phyloP scores from a whole-genome alignment of 192 early-diverging fungal genomes.

The Linnemannia schmuckeri region DNA sequence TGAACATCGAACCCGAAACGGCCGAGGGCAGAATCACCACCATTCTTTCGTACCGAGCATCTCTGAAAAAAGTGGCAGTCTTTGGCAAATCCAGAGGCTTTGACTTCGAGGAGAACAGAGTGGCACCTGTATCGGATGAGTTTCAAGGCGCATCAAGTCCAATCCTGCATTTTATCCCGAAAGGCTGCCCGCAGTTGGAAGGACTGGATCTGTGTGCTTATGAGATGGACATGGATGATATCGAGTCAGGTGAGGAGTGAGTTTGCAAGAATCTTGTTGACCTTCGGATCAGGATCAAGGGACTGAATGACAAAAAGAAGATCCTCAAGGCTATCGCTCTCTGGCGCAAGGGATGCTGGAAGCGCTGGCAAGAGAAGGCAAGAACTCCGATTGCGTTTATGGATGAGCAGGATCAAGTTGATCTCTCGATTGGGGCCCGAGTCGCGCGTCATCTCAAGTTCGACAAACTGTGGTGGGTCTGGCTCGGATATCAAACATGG shows the following conservation, averaged over 20 bases:
- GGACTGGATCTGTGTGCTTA: neutral
- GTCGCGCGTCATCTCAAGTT: conserved; percentile 4
- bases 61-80: neutral
- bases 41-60: neutral
- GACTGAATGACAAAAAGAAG: neutral
- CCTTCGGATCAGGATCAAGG: neutral
- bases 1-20: neutral
- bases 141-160: neutral
- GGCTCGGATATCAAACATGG: neutral
- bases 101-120: neutral
- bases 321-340: neutral
- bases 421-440: neutral
- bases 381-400: too few relatives aligned
- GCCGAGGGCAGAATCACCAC: neutral
- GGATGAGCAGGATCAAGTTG: too few relatives aligned
- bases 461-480: neutral
- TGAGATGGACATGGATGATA: neutral
- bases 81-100: neutral
- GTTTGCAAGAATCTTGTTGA: neutral
- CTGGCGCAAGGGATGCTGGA: neutral
- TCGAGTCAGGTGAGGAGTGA: neutral
- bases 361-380: too few relatives aligned
- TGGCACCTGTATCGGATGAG: neutral
- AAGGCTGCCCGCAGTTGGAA: neutral
- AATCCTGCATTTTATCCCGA: neutral